A percentile compares a stretch with the other conserved stretches of the same genome.
phyloP scores from a whole-genome alignment of 1,284 basidiomycete genomes.

The Meripilus lineatus region DNA sequence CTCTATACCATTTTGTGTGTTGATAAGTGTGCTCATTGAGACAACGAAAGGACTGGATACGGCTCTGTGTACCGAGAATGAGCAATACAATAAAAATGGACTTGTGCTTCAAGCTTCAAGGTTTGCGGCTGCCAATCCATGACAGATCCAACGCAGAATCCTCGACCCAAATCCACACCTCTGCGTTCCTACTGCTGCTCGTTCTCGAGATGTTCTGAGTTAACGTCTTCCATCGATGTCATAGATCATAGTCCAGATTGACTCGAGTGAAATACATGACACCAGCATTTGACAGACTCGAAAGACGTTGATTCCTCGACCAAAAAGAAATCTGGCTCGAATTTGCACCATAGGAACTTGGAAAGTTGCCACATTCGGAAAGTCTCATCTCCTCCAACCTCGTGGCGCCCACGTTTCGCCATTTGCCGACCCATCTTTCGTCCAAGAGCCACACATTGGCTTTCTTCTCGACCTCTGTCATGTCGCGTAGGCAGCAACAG shows the following conservation, averaged over 20 bases:
- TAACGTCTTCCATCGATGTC: no score
- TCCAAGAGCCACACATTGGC: conserved; percentile 5
- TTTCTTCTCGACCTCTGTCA: conserved; percentile 12
- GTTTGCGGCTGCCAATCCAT: neutral
- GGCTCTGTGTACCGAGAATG: neutral
- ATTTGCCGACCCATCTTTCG: conserved; percentile 11
- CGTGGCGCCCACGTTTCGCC: conserved; percentile 26
- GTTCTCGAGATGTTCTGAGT: no score
- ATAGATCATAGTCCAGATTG: no score
- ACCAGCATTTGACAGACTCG: no score
- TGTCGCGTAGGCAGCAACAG: conserved; percentile 24
- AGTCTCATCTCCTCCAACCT: conserved; percentile 13
- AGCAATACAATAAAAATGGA: no score
- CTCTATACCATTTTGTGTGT: neutral
- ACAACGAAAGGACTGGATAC: neutral
- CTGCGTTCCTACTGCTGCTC: no score
- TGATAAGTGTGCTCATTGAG: neutral
- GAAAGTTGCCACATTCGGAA: neutral
- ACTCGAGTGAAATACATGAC: no score
- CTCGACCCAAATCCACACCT: no score
- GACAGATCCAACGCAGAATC: no score
- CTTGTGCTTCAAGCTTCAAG: conserved; percentile 1
- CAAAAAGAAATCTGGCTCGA: neutral
- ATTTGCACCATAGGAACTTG: neutral
- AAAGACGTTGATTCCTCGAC: no score